Evolutionary conservation across 805 yeast species (phyloP).

Genomic region (Candida parachauliodes): DNA sequence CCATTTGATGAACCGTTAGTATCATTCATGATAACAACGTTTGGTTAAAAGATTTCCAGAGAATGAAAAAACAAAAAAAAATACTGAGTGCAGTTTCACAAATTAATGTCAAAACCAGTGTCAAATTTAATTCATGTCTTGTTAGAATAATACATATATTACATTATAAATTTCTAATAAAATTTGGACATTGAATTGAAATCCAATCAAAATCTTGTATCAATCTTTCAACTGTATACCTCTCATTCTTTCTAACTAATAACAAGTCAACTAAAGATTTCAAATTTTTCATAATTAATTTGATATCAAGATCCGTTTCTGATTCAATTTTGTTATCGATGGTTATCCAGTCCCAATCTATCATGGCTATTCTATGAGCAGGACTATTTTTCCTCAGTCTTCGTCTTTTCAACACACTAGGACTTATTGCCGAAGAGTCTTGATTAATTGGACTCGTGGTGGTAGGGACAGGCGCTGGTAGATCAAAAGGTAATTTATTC

Average conservation of each 20-base stretch:
- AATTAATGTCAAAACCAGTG: too few relatives aligned
- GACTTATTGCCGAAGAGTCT: constrained; percentile 23
- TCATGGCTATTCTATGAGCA: constrained; percentile 86
- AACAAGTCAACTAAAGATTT: constrained; percentile 28
- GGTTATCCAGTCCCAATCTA: constrained; percentile 85
- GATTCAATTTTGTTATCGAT: constrained; percentile 18
- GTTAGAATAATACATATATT: too few relatives aligned
- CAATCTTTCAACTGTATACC: constrained; percentile 19
- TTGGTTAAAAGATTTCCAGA: neutral
- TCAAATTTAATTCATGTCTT: too few relatives aligned
- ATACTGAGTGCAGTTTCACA: too few relatives aligned
- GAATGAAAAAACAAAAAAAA: neutral
- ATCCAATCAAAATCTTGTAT: constrained; percentile 25
- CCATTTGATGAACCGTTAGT: neutral
- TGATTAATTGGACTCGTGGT: constrained; percentile 17
- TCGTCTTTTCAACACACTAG: constrained; percentile 42
- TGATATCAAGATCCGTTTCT: constrained; percentile 13
- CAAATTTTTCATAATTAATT: constrained; percentile 18
- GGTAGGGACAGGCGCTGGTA: constrained; percentile 71
- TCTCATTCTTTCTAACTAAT: constrained; percentile 36
- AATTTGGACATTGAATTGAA: constrained; percentile 15
- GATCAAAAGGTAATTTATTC: constrained; percentile 87
- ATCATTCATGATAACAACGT: constrained; percentile 3
- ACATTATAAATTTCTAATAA: constrained; percentile 1
- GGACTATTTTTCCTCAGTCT: constrained; percentile 46